A percentile compares a stretch with the other conserved stretches of the same genome.
Conservation (phyloP, 108 stramenopile genomes). For the Cyclostephanos tholiformis region DNA sequence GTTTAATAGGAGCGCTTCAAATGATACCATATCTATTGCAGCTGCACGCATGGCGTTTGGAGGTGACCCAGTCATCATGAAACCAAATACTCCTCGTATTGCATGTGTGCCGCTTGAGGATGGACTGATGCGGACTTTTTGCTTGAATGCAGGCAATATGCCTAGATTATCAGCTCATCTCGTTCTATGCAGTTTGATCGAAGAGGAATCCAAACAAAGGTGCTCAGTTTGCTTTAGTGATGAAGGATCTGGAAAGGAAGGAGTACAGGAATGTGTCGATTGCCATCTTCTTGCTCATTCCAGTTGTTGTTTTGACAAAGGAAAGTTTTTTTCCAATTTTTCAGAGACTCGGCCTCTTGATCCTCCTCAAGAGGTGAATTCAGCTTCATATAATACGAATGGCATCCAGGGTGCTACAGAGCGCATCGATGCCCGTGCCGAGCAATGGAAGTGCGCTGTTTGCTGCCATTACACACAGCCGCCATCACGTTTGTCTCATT, state of each 20-base stretch:
- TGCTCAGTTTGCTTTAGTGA: constrained; percentile 73
- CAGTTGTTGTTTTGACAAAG: constrained; percentile 54
- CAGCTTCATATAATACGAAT: neutral
- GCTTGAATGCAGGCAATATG: constrained; percentile 62
- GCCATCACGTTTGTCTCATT: constrained; percentile 42
- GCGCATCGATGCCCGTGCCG: neutral
- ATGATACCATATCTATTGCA: neutral
- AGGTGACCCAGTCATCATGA: constrained; percentile 6
- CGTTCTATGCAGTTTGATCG: constrained; percentile 27
- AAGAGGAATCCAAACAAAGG: constrained; percentile 7
- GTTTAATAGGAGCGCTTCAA: constrained; percentile 13
- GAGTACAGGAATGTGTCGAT: constrained; percentile 46
- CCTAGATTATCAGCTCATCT: constrained; percentile 28
- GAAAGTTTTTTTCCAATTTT: constrained; percentile 18
- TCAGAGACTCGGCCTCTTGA: too few species aligned
- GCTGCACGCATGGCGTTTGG: neutral
- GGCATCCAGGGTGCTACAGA: neutral
- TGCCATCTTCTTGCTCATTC: constrained; percentile 64
- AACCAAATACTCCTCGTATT: constrained; percentile 36
- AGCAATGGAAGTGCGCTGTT: constrained; percentile 48
- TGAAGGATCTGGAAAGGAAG: constrained; percentile 33
- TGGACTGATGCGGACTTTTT: constrained; percentile 57
- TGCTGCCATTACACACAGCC: constrained; percentile 37
- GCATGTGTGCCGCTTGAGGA: constrained; percentile 58
- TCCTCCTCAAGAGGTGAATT: neutral